A percentile compares a stretch with the other conserved stretches of the same genome.
These are phyloP conservation scores for Saitozyma sp. DNA, from an alignment of 768 basidiomycete genomes.

Conservation along the genomic window DNA sequence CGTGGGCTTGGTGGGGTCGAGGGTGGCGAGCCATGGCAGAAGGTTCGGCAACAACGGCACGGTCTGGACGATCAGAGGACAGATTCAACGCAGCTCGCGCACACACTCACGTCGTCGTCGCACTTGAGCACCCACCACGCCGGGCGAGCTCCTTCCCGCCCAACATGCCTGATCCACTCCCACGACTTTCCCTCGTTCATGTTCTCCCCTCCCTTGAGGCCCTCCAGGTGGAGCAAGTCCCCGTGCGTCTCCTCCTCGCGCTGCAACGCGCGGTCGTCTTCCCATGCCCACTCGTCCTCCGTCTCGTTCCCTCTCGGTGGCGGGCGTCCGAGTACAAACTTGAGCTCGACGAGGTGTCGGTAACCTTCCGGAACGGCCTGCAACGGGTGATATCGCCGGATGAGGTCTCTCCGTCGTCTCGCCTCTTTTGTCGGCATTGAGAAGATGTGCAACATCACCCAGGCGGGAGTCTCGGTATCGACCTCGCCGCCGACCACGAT, in stretches of 20 bases:
- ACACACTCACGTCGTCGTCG: conserved; percentile 36
- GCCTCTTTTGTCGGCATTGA: conserved; percentile 8
- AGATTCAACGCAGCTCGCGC: not conserved
- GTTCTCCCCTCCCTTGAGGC: conserved; percentile 31
- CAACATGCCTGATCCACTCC: conserved; percentile 34
- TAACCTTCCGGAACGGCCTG: conserved; percentile 16
- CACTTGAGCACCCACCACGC: conserved; percentile 41
- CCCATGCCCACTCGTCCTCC: not conserved
- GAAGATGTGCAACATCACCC: conserved; percentile 20
- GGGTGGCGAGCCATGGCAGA: conserved; percentile 17
- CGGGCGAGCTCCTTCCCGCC: conserved; percentile 25
- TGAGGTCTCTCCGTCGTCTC: conserved; percentile 11
- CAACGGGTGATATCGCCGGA: conserved; percentile 10
- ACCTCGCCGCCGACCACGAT: not conserved
- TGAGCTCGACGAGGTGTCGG: conserved; percentile 26
- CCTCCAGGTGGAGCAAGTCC: conserved; percentile 37
- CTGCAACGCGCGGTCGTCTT: not conserved
- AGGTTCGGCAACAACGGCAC: conserved; percentile 38
- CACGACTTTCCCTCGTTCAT: conserved; percentile 43
- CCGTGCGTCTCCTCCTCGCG: conserved; percentile 2
- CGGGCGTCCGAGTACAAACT: conserved; percentile 25
- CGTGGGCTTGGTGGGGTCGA: conserved; percentile 27
- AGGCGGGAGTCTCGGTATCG: not conserved
- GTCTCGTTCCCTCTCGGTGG: not conserved
- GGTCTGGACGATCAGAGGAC: conserved; percentile 20